Base-by-base conservation (phyloP, 768 basidiomycete species). In the Lentinula guzmanii region DNA sequence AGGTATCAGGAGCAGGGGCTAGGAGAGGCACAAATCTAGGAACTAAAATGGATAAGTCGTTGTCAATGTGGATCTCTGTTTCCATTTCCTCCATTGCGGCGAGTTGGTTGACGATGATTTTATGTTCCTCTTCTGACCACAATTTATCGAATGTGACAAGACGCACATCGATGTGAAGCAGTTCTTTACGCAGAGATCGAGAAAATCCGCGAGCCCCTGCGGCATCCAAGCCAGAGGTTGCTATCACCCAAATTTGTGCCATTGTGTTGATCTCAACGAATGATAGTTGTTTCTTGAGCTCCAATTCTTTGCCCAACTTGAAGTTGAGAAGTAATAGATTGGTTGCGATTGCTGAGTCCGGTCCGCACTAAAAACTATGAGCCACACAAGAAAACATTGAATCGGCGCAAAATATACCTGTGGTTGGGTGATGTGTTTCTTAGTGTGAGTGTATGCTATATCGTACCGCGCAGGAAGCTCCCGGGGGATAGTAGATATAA, bases 391-490 rank as follows among this genome's bases (percentile, higher is more conserved):
- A 39, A 50, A 18, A 50, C 16, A 18, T 0, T 18, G 48, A 50
- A 8, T 21, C 9, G 16, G 28, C 7, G 48, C 28, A 37, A 18
- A 28, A 11, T 34, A 5, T 43, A 57, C 55, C n/a, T 48, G 45
- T 24, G 37, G 55, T 37, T 31, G 16, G 55, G 55, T 21, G 18
- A 37, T 42, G 28, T 9, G 37, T 28, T 37, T 34, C n/a, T 28
- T 21, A 28, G 37, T 57, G 5, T 9, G 34, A 16, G 67, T 63
- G 58, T 74, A 66, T 0, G 68, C 65, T 45, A 68, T 74, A 1
- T 73, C 24, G 24, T 31, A 52, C 10, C 56, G 43, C 31, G 63
- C 24, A 34, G 45, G 18, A n/a, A 52, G 43, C 18, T 67, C 37
- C 37, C 9, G 37, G 9, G 7, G 37, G 0, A 39, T 39, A 39